Evolutionary conservation across 2,329 filamentous ascomycete species (phyloP).

Genomic region (Pseudogymnoascus sp.): DNA sequence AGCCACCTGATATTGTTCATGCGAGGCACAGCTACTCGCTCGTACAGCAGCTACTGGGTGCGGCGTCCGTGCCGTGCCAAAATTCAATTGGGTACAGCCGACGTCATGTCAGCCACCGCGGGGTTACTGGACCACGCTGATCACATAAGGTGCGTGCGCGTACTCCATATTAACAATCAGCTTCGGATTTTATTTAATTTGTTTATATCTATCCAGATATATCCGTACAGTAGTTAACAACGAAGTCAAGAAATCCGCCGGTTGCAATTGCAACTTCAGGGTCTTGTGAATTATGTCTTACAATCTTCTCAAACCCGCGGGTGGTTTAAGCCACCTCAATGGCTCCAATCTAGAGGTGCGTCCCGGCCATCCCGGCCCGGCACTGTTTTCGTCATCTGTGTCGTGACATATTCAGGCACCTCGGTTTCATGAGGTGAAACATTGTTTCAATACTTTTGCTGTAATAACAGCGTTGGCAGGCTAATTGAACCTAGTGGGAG

Average conservation of each 20-base stretch:
- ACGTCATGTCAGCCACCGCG: conserved; percentile 2
- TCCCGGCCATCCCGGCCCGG: conserved; percentile 1
- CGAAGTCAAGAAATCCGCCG: not conserved
- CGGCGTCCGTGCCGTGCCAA: not conserved
- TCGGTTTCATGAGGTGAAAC: conserved; percentile 11
- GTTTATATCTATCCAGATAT: not conserved
- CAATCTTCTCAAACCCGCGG: not conserved
- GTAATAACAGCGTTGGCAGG: not conserved
- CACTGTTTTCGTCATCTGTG: conserved; percentile 3
- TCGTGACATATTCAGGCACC: conserved; percentile 6
- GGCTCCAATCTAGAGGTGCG: not conserved
- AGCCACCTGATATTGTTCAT: conserved; percentile 1
- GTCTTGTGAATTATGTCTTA: conserved; percentile 1
- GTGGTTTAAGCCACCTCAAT: conserved; percentile 6
- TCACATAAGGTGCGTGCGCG: conserved; percentile 1
- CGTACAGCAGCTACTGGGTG: conserved; percentile 6
- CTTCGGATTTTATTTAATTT: not conserved
- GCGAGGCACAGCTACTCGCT: not conserved
- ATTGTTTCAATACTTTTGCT: conserved; percentile 9
- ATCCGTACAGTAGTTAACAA: not conserved
- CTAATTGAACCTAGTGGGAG: conserved; percentile 1
- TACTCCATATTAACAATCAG: not conserved
- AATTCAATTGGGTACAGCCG: not conserved
- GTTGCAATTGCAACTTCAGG: conserved; percentile 7
- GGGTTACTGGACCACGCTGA: not conserved